Evolutionary conservation across 106 monocot genomes (phyloP).

Genomic region (Dendrobium huoshanense): DNA sequence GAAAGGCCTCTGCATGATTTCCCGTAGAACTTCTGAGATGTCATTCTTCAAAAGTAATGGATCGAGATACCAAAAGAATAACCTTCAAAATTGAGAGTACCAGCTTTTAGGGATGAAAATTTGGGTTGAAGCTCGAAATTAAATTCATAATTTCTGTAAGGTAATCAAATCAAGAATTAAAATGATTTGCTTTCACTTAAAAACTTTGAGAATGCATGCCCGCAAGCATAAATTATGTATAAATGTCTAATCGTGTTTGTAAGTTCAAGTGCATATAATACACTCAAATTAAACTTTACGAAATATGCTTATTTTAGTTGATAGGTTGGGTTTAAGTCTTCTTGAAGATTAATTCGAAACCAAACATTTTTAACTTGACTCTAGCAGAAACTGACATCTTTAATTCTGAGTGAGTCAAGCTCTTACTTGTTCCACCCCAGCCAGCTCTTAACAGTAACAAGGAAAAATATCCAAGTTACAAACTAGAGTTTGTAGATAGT

Average conservation of each 20-base stretch:
- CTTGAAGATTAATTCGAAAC: not conserved
- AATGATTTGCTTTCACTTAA: not conserved
- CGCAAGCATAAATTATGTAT: not conserved
- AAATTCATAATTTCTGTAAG: not conserved
- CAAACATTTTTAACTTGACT: not conserved
- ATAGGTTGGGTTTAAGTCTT: not conserved
- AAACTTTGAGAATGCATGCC: not conserved
- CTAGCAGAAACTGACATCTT: not conserved
- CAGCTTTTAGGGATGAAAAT: not conserved
- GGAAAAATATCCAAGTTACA: not conserved
- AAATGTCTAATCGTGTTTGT: not conserved
- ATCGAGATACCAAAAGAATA: slow-evolving; percentile 75
- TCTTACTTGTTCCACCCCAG: not conserved
- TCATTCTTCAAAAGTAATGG: slow-evolving; percentile 64
- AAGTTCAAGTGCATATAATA: not conserved
- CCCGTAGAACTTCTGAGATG: slow-evolving; percentile 48
- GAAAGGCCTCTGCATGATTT: slow-evolving; percentile 55
- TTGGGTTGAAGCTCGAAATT: not conserved
- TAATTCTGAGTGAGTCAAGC: not conserved
- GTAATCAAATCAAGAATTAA: not conserved
- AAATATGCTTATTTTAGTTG: not conserved
- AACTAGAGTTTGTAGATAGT: not conserved
- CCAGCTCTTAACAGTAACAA: not conserved
- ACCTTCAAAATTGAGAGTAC: slow-evolving; percentile 35
- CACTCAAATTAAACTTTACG: not conserved